Conservation (phyloP, 31 red algal species). For the Odonthalia washingtoniensis region DNA sequence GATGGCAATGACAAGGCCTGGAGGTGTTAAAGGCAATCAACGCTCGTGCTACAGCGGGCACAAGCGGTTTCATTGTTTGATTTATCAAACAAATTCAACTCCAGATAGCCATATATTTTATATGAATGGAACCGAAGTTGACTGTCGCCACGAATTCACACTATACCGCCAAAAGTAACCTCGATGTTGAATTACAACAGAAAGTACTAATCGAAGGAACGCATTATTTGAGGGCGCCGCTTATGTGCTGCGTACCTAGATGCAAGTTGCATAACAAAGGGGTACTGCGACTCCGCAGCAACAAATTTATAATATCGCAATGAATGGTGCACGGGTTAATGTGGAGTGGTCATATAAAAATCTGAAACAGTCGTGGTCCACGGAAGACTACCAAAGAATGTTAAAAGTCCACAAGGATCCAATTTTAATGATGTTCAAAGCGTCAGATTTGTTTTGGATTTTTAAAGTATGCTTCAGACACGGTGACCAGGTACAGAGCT, state of each 20-base stretch:
- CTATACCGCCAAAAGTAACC: neutral
- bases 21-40: neutral
- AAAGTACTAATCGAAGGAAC: neutral
- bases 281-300: neutral
- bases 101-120: too few species aligned
- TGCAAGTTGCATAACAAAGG: neutral
- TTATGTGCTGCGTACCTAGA: conserved; percentile 22
- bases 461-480: too few species aligned
- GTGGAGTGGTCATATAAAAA: too few species aligned
- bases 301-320: neutral
- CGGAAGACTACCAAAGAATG: neutral
- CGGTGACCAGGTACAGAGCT: too few species aligned
- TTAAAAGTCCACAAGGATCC: too few species aligned
- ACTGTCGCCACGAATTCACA: neutral
- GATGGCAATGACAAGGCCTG: neutral
- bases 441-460: too few species aligned
- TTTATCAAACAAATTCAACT: neutral
- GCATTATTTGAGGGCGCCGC: neutral
- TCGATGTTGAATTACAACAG: neutral
- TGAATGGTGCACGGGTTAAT: conserved; percentile 23
- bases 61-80: conserved; percentile 1
- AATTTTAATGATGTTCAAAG: too few species aligned
- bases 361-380: conserved; percentile 9
- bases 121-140: neutral
- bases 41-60: neutral